Conservation (phyloP, 805 yeast genomes). For the Candida ponderosae region DNA sequence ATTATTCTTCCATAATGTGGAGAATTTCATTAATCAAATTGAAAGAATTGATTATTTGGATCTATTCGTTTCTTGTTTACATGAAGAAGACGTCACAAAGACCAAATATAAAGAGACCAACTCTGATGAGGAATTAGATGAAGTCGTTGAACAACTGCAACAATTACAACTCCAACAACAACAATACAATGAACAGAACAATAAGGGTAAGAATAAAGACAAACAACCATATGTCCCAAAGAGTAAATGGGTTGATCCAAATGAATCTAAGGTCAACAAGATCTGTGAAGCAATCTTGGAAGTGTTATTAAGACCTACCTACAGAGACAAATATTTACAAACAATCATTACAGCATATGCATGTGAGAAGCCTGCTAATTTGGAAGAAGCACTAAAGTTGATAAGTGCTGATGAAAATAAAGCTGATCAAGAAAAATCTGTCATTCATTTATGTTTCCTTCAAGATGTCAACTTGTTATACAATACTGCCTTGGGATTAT, state of each 20-base stretch:
- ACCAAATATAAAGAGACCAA: constrained; percentile 78
- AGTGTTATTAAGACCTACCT: constrained; percentile 43
- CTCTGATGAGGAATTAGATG: constrained; percentile 22
- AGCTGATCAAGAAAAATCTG: constrained; percentile 46
- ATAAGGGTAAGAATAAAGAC: background rate
- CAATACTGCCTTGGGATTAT: constrained; percentile 70
- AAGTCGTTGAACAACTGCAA: constrained; percentile 20
- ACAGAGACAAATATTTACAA: constrained; percentile 55
- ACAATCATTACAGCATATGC: constrained; percentile 87
- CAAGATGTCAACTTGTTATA: constrained; percentile 84
- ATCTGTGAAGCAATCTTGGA: constrained; percentile 67
- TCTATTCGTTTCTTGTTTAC: constrained; percentile 76
- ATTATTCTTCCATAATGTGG: constrained; percentile 55
- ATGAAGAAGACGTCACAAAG: constrained; percentile 75
- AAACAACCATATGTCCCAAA: constrained; percentile 20
- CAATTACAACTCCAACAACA: constrained; percentile 28
- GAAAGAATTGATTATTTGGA: constrained; percentile 72
- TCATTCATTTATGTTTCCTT: constrained; percentile 82
- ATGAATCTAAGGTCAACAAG: constrained; percentile 57
- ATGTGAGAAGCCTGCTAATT: constrained; percentile 82
- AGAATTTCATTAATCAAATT: constrained; percentile 61
- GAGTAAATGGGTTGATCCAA: constrained; percentile 28
- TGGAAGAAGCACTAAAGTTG: constrained; percentile 62
- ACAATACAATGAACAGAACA: constrained; percentile 16
- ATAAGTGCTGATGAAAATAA: constrained; percentile 45